Evolutionary conservation across 441 rosid species (phyloP).

Genomic region (Mallotus japonicus): DNA sequence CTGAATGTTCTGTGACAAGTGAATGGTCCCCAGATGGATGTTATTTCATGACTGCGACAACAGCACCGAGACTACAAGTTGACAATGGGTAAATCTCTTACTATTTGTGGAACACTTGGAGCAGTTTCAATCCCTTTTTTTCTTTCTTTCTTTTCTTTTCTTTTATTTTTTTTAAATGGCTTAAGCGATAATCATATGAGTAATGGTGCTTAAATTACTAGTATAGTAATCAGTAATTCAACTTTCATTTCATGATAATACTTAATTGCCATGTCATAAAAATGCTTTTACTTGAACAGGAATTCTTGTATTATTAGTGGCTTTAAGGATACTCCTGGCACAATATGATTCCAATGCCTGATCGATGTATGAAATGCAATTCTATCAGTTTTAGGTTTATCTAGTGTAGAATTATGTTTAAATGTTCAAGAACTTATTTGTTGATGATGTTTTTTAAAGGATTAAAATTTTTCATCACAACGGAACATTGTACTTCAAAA

Average conservation of each 20-base stretch:
- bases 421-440: conserved; percentile 8
- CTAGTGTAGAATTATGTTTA: not conserved
- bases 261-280: not conserved
- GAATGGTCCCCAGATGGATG: conserved; percentile 95
- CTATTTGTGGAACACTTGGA: not conserved
- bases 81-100: conserved; percentile 66
- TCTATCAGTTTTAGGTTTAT: not conserved
- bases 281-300: not conserved
- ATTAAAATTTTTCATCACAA: conserved; percentile 75
- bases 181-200: not conserved
- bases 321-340: not conserved
- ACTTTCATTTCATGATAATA: not conserved
- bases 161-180: not conserved
- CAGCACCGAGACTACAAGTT: conserved; percentile 91
- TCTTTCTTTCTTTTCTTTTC: too few species aligned
- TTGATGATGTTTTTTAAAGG: conserved; percentile 43
- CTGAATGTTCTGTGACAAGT: conserved; percentile 84
- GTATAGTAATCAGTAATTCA: not conserved
- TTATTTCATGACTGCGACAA: conserved; percentile 90
- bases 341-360: not conserved
- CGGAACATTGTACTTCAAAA: conserved; percentile 71
- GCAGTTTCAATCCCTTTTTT: not conserved
- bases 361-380: not conserved
- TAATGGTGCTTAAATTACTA: not conserved
- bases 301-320: not conserved